These are phyloP conservation scores for Aspergillus tubingensis DNA, from an alignment of 2,329 filamentous ascomycete genomes.

Conservation along the genomic window DNA sequence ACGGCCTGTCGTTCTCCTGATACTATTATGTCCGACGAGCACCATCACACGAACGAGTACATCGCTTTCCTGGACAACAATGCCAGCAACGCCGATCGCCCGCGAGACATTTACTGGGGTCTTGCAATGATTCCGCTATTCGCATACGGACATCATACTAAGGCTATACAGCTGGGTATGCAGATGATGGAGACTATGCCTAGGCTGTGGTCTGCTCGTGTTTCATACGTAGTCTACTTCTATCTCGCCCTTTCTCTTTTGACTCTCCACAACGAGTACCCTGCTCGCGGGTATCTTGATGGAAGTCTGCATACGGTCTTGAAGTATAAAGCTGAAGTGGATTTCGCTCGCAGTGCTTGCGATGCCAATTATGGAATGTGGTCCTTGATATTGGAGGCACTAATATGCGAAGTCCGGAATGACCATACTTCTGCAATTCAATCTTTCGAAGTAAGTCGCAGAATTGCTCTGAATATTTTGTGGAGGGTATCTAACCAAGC, in stretches of 20 bases:
- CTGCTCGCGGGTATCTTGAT: constrained; percentile 45
- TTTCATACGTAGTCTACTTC: constrained; percentile 47
- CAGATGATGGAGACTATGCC: constrained; percentile 44
- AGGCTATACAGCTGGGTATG: constrained; percentile 46
- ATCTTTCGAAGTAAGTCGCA: constrained; percentile 34
- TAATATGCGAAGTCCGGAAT: constrained; percentile 53
- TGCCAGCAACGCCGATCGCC: constrained; percentile 53
- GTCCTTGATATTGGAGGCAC: constrained; percentile 58
- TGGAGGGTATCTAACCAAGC: constrained; percentile 22
- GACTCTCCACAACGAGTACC: constrained; percentile 46
- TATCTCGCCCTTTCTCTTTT: constrained; percentile 48
- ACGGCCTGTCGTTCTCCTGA: constrained; percentile 52
- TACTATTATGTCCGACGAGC: constrained; percentile 55
- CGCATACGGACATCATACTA: constrained; percentile 48
- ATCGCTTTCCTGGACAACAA: constrained; percentile 48
- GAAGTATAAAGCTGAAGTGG: constrained; percentile 55
- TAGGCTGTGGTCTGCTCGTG: constrained; percentile 50
- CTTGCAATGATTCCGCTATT: constrained; percentile 51
- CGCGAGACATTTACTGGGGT: constrained; percentile 58
- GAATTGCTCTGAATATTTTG: not conserved
- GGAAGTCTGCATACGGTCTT: constrained; percentile 52
- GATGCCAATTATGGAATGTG: constrained; percentile 63
- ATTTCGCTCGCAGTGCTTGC: constrained; percentile 55
- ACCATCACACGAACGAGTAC: constrained; percentile 56
- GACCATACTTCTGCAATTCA: constrained; percentile 50